Evolutionary conservation across 805 yeast species (phyloP).

Genomic region (Metschnikowia dekortorum): DNA sequence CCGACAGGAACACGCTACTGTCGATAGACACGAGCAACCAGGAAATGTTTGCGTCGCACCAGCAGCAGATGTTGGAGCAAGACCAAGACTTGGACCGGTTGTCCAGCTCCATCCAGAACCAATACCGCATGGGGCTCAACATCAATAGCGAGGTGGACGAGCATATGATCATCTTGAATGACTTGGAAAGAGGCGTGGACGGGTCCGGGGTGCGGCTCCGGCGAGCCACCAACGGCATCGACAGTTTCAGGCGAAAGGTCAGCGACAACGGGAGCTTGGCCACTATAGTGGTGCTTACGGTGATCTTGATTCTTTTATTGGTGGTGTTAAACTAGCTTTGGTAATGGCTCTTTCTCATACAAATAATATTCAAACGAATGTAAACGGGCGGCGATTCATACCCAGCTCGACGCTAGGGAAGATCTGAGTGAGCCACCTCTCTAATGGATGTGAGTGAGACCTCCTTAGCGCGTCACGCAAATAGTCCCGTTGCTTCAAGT

Average conservation of each 20-base stretch:
- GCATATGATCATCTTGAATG: constrained; percentile 37
- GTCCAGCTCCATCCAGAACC: constrained; percentile 31
- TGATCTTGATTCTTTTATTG: constrained; percentile 35
- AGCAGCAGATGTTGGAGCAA: constrained; percentile 36
- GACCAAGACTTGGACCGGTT: constrained; percentile 33
- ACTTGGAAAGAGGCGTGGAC: constrained; percentile 41
- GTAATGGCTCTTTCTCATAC: background rate
- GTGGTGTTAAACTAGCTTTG: constrained; percentile 33
- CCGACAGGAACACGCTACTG: constrained; percentile 16
- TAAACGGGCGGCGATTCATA: background rate
- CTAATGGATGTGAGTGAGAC: too few relatives aligned
- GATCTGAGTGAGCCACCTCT: too few relatives aligned
- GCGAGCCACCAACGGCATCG: constrained; percentile 28
- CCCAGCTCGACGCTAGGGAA: too few relatives aligned
- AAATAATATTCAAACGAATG: background rate
- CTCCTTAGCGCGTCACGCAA: too few relatives aligned
- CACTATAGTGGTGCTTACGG: constrained; percentile 38
- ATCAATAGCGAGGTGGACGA: constrained; percentile 40
- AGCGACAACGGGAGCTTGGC: constrained; percentile 41
- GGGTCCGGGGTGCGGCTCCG: constrained; percentile 26
- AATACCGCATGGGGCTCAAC: constrained; percentile 36
- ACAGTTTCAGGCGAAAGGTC: constrained; percentile 28
- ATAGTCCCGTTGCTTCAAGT: too few relatives aligned
- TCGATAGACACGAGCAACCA: constrained; percentile 32
- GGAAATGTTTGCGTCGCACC: constrained; percentile 40